Evolutionary conservation across 2,329 filamentous ascomycete species (phyloP).

Genomic region (Coniella vitis): DNA sequence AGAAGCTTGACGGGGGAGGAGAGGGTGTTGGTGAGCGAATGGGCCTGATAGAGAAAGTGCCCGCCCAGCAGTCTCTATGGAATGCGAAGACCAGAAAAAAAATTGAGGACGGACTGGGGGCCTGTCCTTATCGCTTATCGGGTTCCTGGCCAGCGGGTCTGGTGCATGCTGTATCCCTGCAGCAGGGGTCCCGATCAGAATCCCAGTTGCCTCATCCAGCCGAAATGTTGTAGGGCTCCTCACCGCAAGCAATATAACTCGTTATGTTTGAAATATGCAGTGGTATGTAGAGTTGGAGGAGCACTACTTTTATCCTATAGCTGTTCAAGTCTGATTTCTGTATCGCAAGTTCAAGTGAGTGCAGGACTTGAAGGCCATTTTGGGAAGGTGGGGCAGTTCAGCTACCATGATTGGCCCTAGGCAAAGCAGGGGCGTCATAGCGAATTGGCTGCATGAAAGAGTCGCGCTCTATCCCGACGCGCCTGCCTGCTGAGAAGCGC

Average conservation of each 20-base stretch:
- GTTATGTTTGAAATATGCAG: too few relatives aligned
- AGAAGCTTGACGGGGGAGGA: neutral
- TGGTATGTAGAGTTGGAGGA: too few relatives aligned
- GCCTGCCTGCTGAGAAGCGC: too few relatives aligned
- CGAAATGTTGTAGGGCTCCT: too few relatives aligned
- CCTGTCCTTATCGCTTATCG: conserved; percentile 15
- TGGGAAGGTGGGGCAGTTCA: neutral
- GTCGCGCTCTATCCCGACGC: neutral
- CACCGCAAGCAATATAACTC: too few relatives aligned
- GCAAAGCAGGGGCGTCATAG: neutral
- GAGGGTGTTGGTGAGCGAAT: neutral
- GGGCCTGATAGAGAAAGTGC: neutral
- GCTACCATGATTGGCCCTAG: neutral
- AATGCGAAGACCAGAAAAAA: conserved; percentile 4
- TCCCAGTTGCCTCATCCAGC: too few relatives aligned
- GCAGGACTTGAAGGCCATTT: neutral
- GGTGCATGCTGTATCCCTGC: neutral
- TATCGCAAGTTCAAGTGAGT: neutral
- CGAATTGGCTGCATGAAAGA: neutral
- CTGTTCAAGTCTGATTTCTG: too few relatives aligned
- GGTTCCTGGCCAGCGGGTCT: neutral
- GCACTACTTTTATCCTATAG: too few relatives aligned
- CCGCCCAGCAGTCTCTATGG: neutral
- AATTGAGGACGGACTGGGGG: conserved; percentile 11
- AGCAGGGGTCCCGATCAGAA: neutral